Evolutionary conservation across 2,329 filamentous ascomycete genomes (phyloP), one percentile per base, ranked within the genome.

Genomic region (Capronia americana): DNA sequence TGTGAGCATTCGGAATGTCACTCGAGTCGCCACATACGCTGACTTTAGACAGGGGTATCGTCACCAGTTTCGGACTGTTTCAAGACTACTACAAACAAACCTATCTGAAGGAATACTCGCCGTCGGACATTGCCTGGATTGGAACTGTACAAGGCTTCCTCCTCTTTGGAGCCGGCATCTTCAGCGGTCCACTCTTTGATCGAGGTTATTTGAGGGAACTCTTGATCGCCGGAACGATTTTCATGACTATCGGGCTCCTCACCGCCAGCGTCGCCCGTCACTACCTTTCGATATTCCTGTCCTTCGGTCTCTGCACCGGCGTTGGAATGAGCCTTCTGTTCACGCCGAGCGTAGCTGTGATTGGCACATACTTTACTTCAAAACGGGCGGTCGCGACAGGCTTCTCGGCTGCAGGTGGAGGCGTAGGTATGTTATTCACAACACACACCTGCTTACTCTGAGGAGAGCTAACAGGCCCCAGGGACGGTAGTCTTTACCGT

Each of bases 1-100:
- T 67, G 69, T 41, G 14, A 41, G 7, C 7, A 41, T 7, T 41
- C 14, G 7, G 34, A 14, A 14, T 41, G 7, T n/a, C n/a, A n/a
- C n/a, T n/a, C n/a, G n/a, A n/a, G n/a, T n/a, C n/a, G n/a, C n/a
- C n/a, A n/a, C n/a, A n/a, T n/a, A n/a, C n/a, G n/a, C n/a, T n/a
- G n/a, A n/a, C n/a, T n/a, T n/a, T n/a, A n/a, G n/a, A n/a, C 7
- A 41, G 34, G 34, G 34, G 34, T 14, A 7, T 41, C 7, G 14
- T 41, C 34, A 41, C 7, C 34, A 14, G 7, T 7, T 41, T 7
- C 34, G 34, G 34, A 7, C 7, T 14, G 7, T 41, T 41, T 14
- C 34, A 41, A 41, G 7, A 7, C 34, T 41, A 41, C 14, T 41
- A 41, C 34, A 41, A 7, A 7, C 7, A 7, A 7, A 14, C 7